A percentile compares a stretch with the other conserved stretches of the same genome.
Conservation (phyloP, 306 rosid genomes). For the Quercus gilva region DNA sequence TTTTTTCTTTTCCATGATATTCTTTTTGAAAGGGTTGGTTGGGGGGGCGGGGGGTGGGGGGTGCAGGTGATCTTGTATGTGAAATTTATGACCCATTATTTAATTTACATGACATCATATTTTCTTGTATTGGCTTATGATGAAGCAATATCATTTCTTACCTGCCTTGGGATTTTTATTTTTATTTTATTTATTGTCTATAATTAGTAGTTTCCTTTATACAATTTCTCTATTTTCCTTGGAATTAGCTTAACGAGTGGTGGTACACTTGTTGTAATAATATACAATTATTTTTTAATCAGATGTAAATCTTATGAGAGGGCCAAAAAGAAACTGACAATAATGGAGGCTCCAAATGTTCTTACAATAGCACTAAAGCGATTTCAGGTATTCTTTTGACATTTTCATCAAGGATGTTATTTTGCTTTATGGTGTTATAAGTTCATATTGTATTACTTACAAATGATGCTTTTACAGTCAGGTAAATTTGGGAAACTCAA, state of each 20-base stretch:
- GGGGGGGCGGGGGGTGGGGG: no score
- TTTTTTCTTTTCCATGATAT: neutral
- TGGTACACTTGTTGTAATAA: conserved; percentile 3
- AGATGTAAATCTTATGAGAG: conserved; percentile 95
- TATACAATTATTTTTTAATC: conserved; percentile 28
- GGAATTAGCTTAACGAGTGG: neutral
- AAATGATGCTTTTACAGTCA: conserved; percentile 48
- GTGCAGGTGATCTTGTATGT: neutral
- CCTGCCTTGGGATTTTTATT: neutral
- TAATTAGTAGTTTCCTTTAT: neutral
- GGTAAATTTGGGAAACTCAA: conserved; percentile 98
- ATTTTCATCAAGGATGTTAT: conserved; percentile 2
- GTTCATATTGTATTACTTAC: conserved; percentile 10
- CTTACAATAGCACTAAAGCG: conserved; percentile 95
- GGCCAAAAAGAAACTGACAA: conserved; percentile 92
- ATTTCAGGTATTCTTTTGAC: conserved; percentile 68
- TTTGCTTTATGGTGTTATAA: conserved; percentile 1
- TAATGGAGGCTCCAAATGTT: conserved; percentile 90
- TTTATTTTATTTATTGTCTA: neutral
- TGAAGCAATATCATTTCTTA: neutral
- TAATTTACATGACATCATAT: neutral
- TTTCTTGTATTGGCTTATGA: neutral
- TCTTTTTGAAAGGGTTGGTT: neutral
- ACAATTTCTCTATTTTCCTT: neutral
- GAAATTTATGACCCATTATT: neutral